Conservation (phyloP, 257 asterid species). For the Nicotiana benthamiana region DNA sequence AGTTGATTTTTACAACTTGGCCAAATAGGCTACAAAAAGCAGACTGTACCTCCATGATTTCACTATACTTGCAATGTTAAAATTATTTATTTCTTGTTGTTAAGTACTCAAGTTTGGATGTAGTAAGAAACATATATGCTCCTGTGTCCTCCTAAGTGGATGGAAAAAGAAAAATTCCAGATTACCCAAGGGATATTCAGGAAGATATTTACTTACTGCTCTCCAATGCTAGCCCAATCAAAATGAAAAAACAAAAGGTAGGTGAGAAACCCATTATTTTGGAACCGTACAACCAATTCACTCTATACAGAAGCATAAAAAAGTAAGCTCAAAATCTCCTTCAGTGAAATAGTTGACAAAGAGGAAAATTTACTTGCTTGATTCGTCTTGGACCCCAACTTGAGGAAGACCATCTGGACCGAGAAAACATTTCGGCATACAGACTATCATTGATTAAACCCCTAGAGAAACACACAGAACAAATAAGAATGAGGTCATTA, state of each 20-base stretch:
- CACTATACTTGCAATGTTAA: no score
- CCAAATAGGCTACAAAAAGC: no score
- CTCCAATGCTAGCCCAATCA: not conserved
- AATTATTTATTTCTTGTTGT: no score
- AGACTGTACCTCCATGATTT: not conserved
- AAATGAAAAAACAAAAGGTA: not conserved
- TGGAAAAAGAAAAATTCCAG: no score
- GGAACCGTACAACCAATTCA: not conserved
- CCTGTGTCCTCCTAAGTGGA: no score
- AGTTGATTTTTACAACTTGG: no score
- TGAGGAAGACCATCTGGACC: constrained; percentile 88
- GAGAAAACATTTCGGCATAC: constrained; percentile 76
- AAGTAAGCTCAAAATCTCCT: not conserved
- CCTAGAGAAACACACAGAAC: constrained; percentile 25
- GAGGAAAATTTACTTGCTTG: constrained; percentile 48
- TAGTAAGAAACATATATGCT: no score
- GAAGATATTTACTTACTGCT: not conserved
- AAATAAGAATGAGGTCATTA: not conserved
- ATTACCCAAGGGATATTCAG: not conserved
- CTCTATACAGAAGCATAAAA: not conserved
- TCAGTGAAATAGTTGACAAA: not conserved
- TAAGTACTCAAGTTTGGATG: no score
- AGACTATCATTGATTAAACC: constrained; percentile 77
- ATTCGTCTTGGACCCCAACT: constrained; percentile 95
- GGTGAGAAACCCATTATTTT: not conserved